Percentiles rank a stretch among this genome's conserved stretches.
Evolutionary conservation across 768 basidiomycete genomes (phyloP).

Genomic region (Leccinum pellstonianum): DNA sequence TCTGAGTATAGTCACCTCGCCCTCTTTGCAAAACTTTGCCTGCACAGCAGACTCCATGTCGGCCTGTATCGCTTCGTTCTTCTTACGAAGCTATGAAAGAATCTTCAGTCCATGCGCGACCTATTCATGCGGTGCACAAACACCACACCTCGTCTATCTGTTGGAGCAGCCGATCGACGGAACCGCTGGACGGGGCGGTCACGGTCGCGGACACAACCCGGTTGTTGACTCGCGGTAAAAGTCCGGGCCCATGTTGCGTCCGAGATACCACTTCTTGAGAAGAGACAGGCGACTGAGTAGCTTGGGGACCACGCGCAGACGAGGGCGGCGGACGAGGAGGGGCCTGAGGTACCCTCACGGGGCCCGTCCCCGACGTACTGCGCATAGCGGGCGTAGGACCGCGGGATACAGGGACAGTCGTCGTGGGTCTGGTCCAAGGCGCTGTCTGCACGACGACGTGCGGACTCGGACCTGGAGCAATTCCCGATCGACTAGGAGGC

Average conservation of each 20-base stretch:
- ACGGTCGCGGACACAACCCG: constrained; percentile 4
- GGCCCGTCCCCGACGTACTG: constrained; percentile 11
- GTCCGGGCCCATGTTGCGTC: constrained; percentile 10
- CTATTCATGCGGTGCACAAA: constrained; percentile 6
- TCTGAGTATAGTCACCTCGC: constrained; percentile 67
- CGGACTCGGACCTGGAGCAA: constrained; percentile 10
- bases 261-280: constrained; percentile 21
- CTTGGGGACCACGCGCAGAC: constrained; percentile 15
- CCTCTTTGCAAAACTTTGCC: constrained; percentile 58
- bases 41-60: constrained; percentile 49
- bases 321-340: constrained; percentile 17
- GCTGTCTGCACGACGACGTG: constrained; percentile 9
- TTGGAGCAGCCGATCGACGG: constrained; percentile 24
- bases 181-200: neutral
- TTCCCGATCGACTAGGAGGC: constrained; percentile 14
- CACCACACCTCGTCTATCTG: constrained; percentile 50
- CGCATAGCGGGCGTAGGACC: constrained; percentile 14
- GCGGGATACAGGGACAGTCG: constrained; percentile 13
- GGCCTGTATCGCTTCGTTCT: constrained; percentile 46
- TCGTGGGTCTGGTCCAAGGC: constrained; percentile 8
- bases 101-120: constrained; percentile 12
- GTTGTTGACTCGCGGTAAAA: constrained; percentile 7
- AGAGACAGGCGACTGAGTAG: constrained; percentile 12
- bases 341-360: constrained; percentile 6
- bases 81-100: constrained; percentile 45